Percentiles rank a stretch among this genome's conserved stretches.
Conservation (phyloP, 176 grass and related monocot species). For the Calamus simplicifolius region DNA sequence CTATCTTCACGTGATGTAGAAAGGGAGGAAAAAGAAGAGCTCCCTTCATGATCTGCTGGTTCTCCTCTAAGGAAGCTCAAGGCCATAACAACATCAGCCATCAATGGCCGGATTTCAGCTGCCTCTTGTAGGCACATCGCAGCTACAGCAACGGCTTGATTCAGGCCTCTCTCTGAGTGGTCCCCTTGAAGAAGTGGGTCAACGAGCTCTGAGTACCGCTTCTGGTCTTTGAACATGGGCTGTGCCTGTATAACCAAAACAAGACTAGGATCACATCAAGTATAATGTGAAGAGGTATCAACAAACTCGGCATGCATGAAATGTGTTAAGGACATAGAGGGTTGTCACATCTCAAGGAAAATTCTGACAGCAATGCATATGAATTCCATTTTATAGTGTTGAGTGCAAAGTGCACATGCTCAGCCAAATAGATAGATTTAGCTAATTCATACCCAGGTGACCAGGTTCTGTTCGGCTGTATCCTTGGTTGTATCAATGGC, state of each 20-base stretch:
- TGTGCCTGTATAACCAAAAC: conserved; percentile 42
- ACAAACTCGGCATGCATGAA: too few species aligned
- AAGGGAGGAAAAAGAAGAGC: background rate
- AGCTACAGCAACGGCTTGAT: conserved; percentile 63
- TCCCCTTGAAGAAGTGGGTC: conserved; percentile 66
- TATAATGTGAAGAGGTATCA: too few species aligned
- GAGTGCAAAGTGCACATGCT: too few species aligned
- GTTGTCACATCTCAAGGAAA: too few species aligned
- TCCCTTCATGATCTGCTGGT: conserved; percentile 17
- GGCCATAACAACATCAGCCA: conserved; percentile 65
- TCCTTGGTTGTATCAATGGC: conserved; percentile 57
- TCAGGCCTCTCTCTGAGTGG: conserved; percentile 53
- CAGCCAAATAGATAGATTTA: too few species aligned
- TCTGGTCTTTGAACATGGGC: conserved; percentile 61
- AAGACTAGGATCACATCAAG: conserved; percentile 2
- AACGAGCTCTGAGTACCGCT: conserved; percentile 42
- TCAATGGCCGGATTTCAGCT: conserved; percentile 48
- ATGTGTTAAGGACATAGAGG: too few species aligned
- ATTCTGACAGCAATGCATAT: too few species aligned
- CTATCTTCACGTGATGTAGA: conserved; percentile 18
- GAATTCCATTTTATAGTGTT: too few species aligned
- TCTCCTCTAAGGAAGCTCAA: conserved; percentile 47
- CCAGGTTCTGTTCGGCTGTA: conserved; percentile 52
- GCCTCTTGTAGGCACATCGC: conserved; percentile 89
- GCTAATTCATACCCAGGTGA: conserved; percentile 53